Evolutionary conservation across 768 basidiomycete species (phyloP), one percentile per base, ranked within the genome.

Genomic region (Candolleomyces aberdarensis): DNA sequence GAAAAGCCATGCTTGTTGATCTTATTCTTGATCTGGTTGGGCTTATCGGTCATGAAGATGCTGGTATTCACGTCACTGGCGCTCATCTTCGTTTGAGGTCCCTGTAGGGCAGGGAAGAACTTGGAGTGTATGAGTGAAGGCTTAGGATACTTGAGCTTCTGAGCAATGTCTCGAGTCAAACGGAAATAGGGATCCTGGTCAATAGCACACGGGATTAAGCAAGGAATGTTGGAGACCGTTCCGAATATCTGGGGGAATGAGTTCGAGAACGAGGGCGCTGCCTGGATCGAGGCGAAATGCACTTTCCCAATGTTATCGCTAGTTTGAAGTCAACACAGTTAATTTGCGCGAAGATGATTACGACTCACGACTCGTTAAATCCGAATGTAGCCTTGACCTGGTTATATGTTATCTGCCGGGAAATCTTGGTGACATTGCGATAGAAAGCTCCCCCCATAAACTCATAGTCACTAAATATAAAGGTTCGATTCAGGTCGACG

Each of bases 161-260:
- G 85, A 2, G 97, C 96, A 49, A 94, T 91, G 74, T 99, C 97
- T 48, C 97, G 91, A 32, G 97, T 98, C 50, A 98, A 82, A 56
- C 97, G 94, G 85, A 99, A 99, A 80, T 99, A 95, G 1, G 92
- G 91, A 70, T 94, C 92, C 71, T 97, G 96, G 74, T 99, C 97
- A 72, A 99, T 98, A 14, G 97, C 97, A 69, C 96, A 98, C 13
- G 96, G 96, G 65, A 99, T 99, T 32, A 99, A 81, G 71, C 88
- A 92, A 2, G 96, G 96, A 53, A 98, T 85, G 72, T 92, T 89
- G 59, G 86, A 84, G 44, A 77, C 78, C 5, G 84, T 80, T 56
- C 95, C 96, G 67, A 95, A 99, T 64, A 99, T 98, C 63, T 99
- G 94, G 19, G 97, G 96, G 80, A 98, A 99, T 13, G 96, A 97